Evolutionary conservation across 257 asterid species (phyloP).

Genomic region (Nyctanthes arbortristis): DNA sequence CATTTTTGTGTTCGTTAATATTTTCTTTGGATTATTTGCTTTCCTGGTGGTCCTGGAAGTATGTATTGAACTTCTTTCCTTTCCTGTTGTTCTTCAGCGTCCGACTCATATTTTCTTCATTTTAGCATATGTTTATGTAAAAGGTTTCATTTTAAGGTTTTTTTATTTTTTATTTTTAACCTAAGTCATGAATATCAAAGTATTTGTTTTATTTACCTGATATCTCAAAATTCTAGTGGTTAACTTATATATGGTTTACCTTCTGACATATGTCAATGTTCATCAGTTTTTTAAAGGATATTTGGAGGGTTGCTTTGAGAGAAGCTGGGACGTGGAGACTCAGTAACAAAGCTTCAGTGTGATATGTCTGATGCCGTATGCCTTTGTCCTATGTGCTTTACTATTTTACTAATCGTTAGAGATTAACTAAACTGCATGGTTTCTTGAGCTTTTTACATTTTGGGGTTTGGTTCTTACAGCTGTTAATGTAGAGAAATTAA

Average conservation of each 20-base stretch:
- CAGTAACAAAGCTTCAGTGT: conserved; percentile 50
- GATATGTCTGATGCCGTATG: conserved; percentile 53
- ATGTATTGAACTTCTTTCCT: not conserved
- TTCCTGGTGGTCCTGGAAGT: not conserved
- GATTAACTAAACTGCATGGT: not conserved
- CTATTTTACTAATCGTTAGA: not conserved
- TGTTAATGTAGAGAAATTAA: not conserved
- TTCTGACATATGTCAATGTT: conserved; percentile 32
- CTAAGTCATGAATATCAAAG: not conserved
- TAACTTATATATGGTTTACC: conserved; percentile 1
- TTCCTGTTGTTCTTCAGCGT: not conserved
- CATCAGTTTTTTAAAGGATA: conserved; percentile 35
- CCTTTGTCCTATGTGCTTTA: not conserved
- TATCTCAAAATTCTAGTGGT: not conserved
- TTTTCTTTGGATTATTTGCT: not conserved
- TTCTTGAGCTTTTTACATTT: not conserved
- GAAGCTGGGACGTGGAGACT: conserved; percentile 57
- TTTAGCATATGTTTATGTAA: not conserved
- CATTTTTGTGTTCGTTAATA: not conserved
- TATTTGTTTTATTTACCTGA: not conserved
- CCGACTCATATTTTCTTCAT: too few species aligned
- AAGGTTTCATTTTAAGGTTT: not conserved
- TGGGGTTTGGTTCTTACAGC: not conserved
- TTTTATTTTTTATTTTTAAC: not conserved
- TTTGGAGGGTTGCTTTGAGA: conserved; percentile 28